Conservation (phyloP, 306 rosid species). For the Pueraria montana region DNA sequence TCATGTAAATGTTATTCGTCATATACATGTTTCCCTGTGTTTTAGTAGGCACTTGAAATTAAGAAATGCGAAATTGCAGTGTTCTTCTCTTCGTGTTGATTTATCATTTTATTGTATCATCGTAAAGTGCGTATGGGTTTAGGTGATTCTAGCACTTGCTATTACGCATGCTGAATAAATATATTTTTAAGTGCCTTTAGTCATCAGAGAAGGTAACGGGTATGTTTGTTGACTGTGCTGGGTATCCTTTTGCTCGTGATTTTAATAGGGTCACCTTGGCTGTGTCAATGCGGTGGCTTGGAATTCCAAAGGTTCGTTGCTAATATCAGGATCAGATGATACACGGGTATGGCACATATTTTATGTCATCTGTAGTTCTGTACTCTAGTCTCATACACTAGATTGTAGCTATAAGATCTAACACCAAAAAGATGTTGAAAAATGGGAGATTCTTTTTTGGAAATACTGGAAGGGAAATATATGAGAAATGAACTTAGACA, state of each 20-base stretch:
- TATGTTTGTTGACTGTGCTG: conserved; percentile 20
- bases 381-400: conserved; percentile 12
- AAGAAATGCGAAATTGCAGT: not conserved
- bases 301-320: conserved; percentile 86
- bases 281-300: conserved; percentile 96
- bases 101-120: not conserved
- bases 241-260: conserved; percentile 38
- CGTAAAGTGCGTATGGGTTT: not conserved
- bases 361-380: not conserved
- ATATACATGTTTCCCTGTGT: not conserved
- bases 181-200: not conserved
- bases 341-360: conserved; percentile 66
- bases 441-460: conserved; percentile 14
- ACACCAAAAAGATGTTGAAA: conserved; percentile 16
- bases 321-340: conserved; percentile 98
- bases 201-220: conserved; percentile 14
- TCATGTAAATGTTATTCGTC: not conserved
- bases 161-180: not conserved
- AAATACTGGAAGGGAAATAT: conserved; percentile 5
- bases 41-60: not conserved
- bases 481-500: not conserved
- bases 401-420: conserved; percentile 17
- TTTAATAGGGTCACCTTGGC: conserved; percentile 86
- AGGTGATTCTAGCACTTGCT: conserved; percentile 17
- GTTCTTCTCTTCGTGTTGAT: not conserved